phyloP scores from a whole-genome alignment of 345 rosid species.

The Eucalyptus viminalis region DNA sequence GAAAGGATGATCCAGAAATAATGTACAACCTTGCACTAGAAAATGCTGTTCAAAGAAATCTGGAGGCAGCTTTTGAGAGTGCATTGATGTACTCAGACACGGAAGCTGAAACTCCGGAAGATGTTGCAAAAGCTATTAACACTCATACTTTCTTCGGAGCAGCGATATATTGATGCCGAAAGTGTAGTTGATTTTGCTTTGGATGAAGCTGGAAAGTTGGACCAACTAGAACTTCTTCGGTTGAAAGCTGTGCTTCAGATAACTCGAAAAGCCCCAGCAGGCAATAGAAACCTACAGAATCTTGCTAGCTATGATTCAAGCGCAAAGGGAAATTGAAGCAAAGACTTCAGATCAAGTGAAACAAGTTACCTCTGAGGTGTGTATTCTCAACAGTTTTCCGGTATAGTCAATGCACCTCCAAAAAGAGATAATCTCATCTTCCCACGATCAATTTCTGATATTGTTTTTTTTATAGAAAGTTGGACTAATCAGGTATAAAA shows the following conservation, averaged over 20 bases:
- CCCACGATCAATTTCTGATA: neutral
- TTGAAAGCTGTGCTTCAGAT: constrained; percentile 70
- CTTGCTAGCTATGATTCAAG: constrained; percentile 64
- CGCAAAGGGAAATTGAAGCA: constrained; percentile 41
- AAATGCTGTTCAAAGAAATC: constrained; percentile 80
- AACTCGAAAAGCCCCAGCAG: constrained; percentile 73
- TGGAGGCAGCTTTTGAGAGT: constrained; percentile 55
- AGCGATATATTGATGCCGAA: constrained; percentile 69
- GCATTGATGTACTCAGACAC: constrained; percentile 46
- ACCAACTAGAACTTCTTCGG: constrained; percentile 69
- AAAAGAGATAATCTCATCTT: neutral
- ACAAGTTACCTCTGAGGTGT: constrained; percentile 29
- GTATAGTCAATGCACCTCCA: neutral
- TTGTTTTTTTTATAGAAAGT: neutral
- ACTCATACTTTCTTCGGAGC: constrained; percentile 57
- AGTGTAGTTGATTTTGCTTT: constrained; percentile 51
- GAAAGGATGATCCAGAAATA: constrained; percentile 45
- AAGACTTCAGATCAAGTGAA: constrained; percentile 12
- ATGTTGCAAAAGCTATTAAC: constrained; percentile 81
- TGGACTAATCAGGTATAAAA: neutral
- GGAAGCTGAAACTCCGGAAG: constrained; percentile 36
- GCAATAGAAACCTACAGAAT: constrained; percentile 83
- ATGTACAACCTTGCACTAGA: constrained; percentile 52
- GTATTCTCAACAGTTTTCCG: neutral
- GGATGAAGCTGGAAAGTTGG: constrained; percentile 61